These are phyloP conservation scores for Medicago arabica DNA, from an alignment of 306 rosid genomes.

Conservation along the genomic window DNA sequence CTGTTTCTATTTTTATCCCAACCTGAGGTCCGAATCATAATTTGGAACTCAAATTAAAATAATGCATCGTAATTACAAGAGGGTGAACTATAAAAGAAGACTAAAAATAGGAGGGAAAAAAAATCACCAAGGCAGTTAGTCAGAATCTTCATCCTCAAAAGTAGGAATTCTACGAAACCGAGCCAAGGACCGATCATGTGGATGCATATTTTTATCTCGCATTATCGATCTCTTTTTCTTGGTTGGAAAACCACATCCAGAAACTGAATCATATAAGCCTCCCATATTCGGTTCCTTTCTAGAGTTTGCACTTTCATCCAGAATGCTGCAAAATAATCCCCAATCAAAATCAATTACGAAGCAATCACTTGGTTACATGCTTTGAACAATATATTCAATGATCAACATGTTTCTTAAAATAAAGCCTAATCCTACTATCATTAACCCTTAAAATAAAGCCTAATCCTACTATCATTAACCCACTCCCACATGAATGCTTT, in stretches of 20 bases:
- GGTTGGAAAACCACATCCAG: conserved; percentile 68
- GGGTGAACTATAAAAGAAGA: conserved; percentile 2
- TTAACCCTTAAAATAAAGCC: neutral
- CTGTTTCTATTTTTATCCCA: neutral
- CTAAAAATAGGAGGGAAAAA: neutral
- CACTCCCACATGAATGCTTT: conserved; percentile 17
- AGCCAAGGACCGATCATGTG: conserved; percentile 56
- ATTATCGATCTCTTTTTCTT: conserved; percentile 66
- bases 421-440: conserved; percentile 1
- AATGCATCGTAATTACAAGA: conserved; percentile 12
- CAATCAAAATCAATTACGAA: neutral
- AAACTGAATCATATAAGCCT: conserved; percentile 67
- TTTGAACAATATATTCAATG: conserved; percentile 21
- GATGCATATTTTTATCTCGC: conserved; percentile 52
- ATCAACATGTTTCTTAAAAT: conserved; percentile 7
- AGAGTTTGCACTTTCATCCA: conserved; percentile 52
- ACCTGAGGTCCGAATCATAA: conserved; percentile 14
- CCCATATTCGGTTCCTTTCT: conserved; percentile 79
- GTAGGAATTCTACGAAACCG: conserved; percentile 76
- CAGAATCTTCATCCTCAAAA: conserved; percentile 61
- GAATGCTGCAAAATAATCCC: conserved; percentile 56
- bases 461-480: conserved; percentile 1
- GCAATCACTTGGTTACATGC: conserved; percentile 23
- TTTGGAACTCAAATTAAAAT: conserved; percentile 23
- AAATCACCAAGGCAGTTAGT: conserved; percentile 44